Evolutionary conservation across 2,329 filamentous ascomycete species (phyloP).

Genomic region (Plenodomus biglobosus): DNA sequence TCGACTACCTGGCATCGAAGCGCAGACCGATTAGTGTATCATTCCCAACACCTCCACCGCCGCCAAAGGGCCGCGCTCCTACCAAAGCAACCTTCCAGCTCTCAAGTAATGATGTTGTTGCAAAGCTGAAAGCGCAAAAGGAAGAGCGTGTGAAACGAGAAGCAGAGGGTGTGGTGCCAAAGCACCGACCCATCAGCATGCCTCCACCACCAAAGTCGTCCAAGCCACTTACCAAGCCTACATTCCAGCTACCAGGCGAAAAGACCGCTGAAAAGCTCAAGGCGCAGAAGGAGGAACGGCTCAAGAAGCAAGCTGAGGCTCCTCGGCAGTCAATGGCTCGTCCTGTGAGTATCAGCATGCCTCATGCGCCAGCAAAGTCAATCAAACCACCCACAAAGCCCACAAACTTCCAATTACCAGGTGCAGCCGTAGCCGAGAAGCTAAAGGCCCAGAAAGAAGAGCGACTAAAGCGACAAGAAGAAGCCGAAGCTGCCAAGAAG

Average conservation of each 20-base stretch:
- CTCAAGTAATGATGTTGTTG: constrained; percentile 56
- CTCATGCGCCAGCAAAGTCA: constrained; percentile 44
- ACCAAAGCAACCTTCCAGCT: constrained; percentile 55
- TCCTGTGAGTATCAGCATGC: constrained; percentile 32
- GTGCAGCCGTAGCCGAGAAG: constrained; percentile 52
- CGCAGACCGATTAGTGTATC: constrained; percentile 51
- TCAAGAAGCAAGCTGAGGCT: constrained; percentile 32
- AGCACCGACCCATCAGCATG: constrained; percentile 49
- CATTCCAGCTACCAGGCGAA: constrained; percentile 57
- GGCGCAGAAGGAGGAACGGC: constrained; percentile 37
- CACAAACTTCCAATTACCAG: constrained; percentile 56
- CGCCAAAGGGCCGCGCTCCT: constrained; percentile 52
- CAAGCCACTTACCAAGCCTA: constrained; percentile 54
- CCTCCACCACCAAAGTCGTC: constrained; percentile 52
- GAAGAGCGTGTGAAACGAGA: constrained; percentile 53
- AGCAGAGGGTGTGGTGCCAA: constrained; percentile 36
- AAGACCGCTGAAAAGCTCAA: constrained; percentile 47
- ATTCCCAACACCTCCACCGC: constrained; percentile 52
- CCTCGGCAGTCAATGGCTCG: constrained; percentile 8
- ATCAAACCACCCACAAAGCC: constrained; percentile 52
- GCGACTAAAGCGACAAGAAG: constrained; percentile 37
- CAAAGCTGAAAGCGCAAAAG: constrained; percentile 55
- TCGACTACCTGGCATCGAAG: constrained; percentile 48
- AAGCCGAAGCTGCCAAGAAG: constrained; percentile 42
- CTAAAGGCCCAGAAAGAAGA: constrained; percentile 38